A percentile compares a stretch with the other conserved stretches of the same genome.
These are phyloP conservation scores for Mucor velutinosus DNA, from an alignment of 371 early-diverging fungal species.

Conservation along the genomic window DNA sequence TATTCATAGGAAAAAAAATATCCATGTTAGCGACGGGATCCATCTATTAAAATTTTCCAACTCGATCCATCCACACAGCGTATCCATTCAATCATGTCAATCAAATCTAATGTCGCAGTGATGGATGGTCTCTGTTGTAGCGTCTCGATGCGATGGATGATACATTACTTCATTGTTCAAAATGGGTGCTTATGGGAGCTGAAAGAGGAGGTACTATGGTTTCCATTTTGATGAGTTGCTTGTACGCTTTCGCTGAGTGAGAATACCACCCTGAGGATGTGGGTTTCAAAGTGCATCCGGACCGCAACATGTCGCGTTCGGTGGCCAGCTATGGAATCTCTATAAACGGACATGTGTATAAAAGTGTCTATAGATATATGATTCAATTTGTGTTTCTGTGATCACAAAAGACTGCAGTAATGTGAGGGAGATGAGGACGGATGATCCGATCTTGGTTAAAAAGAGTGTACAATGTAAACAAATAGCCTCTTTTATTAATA, in stretches of 20 bases:
- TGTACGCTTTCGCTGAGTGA: constrained; percentile 11
- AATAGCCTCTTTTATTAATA: neutral
- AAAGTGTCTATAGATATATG: neutral
- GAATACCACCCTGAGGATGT: neutral
- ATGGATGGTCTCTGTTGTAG: constrained; percentile 2
- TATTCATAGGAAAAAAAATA: constrained; percentile 37
- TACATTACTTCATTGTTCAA: constrained; percentile 38
- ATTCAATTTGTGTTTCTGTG: neutral
- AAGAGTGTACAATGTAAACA: constrained; percentile 4
- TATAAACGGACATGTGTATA: neutral
- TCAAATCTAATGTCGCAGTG: neutral
- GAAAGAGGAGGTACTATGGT: constrained; percentile 32
- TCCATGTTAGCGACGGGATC: neutral
- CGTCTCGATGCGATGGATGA: constrained; percentile 7
- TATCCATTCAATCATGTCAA: neutral
- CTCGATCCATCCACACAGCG: constrained; percentile 1
- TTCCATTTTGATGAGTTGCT: constrained; percentile 5
- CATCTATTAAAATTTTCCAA: neutral
- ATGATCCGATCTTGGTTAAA: constrained; percentile 3
- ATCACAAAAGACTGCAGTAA: neutral
- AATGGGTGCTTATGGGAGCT: constrained; percentile 40
- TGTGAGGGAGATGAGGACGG: neutral
- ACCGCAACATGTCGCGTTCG: neutral
- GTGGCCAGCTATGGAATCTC: neutral
- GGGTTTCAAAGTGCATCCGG: neutral